Conservation (phyloP, 2,329 filamentous ascomycete genomes). For the Colletotrichum sp. region DNA sequence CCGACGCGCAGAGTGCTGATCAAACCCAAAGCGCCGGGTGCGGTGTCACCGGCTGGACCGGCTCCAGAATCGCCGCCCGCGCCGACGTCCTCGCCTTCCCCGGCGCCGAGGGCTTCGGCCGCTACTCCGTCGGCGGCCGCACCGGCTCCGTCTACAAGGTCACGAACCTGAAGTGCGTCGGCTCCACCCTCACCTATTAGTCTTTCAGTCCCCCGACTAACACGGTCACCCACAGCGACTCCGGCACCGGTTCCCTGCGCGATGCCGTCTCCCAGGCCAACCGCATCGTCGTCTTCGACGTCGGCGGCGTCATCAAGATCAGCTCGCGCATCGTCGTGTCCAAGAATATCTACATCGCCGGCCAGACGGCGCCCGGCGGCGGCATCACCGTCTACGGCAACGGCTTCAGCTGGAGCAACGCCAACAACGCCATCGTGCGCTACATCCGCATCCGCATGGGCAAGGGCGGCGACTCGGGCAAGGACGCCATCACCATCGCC, state of each 20-base stretch:
- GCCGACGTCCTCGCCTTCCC: conserved; percentile 45
- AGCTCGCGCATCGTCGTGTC: conserved; percentile 49
- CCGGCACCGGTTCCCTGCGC: conserved; percentile 52
- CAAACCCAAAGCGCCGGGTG: neutral
- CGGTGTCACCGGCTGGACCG: neutral
- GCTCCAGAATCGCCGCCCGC: conserved; percentile 4
- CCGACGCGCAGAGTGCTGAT: neutral
- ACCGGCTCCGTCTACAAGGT: conserved; percentile 53
- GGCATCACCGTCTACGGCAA: conserved; percentile 60
- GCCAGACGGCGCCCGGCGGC: conserved; percentile 54
- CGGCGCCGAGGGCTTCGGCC: conserved; percentile 55
- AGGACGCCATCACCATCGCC: conserved; percentile 59
- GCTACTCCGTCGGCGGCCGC: conserved; percentile 49
- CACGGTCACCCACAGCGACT: conserved; percentile 33
- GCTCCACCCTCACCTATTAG: neutral
- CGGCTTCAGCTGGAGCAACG: conserved; percentile 55
- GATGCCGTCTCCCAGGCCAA: conserved; percentile 53
- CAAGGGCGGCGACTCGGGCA: conserved; percentile 52
- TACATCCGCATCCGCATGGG: conserved; percentile 62
- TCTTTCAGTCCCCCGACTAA: neutral
- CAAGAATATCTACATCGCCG: conserved; percentile 52
- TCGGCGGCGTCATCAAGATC: conserved; percentile 55
- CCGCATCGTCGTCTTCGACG: conserved; percentile 54
- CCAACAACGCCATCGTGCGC: conserved; percentile 57
- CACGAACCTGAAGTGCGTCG: conserved; percentile 44